Base-by-base conservation (phyloP, 2,329 filamentous ascomycete species). In the Phialemoniopsis sp. region DNA sequence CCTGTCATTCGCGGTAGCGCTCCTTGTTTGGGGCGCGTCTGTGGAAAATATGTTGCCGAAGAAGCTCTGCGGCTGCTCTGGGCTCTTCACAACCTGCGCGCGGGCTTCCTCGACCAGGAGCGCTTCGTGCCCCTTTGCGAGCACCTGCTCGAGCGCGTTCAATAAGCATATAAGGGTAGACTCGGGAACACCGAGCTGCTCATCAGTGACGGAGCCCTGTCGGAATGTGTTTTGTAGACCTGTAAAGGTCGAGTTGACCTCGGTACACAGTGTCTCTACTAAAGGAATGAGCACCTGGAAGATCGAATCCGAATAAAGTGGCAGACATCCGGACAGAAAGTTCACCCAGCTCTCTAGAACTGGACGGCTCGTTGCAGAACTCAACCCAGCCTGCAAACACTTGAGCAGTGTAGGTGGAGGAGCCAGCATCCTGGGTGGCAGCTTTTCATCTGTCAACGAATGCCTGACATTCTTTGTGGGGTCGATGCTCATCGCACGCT, bases 1-100 rank as follows among this genome's bases (percentile, higher is more conserved):
- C 34, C 91, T 80, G 52, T 93, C 91, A 54, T 97, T 98, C 8
- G 90, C 89, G n/a, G 87, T 89, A 8, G 84, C 80, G 43, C 83
- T 89, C 36, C 89, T 82, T n/a, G 80, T 76, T 44, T 90, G 86
- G 3, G 77, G 81, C 1, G 78, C 72, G 43, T 96, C 89, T 1
- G 85, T 79, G 29, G 88, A 77, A 57, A 95, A 95, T 0, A 96
- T 95, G 50, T 88, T 95, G 33, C 89, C 89, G 54, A 97, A 95
- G 57, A 96, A 91, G 5, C 89, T 84, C 56, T 90, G 87, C 13
- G 84, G 80, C 49, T 88, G 86, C 53, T 94, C 87, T 16, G 89
- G 87, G 43, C 81, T 84, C 64, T 95, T 95, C 32, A 74, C 68
- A 28, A 79, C 67, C 40, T 82, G 78, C 32, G 75, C 73, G 46